A percentile compares a stretch with the other conserved stretches of the same genome.
phyloP scores from a whole-genome alignment of 192 early-diverging fungal species.

The Rhizophagus prolifer region DNA sequence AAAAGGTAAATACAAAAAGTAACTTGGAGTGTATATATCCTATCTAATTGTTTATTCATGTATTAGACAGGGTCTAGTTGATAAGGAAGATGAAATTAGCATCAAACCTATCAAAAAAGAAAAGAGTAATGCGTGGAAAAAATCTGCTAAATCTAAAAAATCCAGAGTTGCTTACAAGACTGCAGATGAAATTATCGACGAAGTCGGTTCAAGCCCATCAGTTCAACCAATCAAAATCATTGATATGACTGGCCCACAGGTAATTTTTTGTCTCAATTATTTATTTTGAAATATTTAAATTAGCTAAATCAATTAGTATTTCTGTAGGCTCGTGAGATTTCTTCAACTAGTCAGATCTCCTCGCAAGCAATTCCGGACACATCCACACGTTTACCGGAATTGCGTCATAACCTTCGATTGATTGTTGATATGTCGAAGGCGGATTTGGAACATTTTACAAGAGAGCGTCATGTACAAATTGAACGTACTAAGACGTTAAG shows the following conservation, averaged over 20 bases:
- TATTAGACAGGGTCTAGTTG: slow-evolving; percentile 29
- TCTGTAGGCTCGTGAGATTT: slow-evolving; percentile 45
- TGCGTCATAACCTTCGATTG: slow-evolving; percentile 73
- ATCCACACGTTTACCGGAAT: slow-evolving; percentile 65
- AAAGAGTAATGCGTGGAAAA: slow-evolving; percentile 49
- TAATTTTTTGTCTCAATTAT: slow-evolving; percentile 25
- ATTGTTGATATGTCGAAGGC: slow-evolving; percentile 69
- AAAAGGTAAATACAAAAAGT: slow-evolving; percentile 33
- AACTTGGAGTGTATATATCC: not conserved
- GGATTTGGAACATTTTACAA: slow-evolving; percentile 64
- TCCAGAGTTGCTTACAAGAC: slow-evolving; percentile 68
- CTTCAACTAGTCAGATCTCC: slow-evolving; percentile 49
- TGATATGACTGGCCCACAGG: slow-evolving; percentile 80
- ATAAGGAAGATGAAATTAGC: slow-evolving; percentile 28
- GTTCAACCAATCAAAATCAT: slow-evolving; percentile 67
- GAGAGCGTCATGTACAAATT: slow-evolving; percentile 54
- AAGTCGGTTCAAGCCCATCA: slow-evolving; percentile 43
- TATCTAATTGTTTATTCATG: not conserved
- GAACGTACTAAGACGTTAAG: slow-evolving; percentile 41
- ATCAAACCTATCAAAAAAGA: slow-evolving; percentile 34
- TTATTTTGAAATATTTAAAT: too few relatives aligned
- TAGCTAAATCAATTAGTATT: not conserved
- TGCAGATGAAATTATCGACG: slow-evolving; percentile 68
- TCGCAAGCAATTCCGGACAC: slow-evolving; percentile 50
- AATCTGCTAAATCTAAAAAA: slow-evolving; percentile 37